Base-by-base conservation (phyloP, 148 eudicot species). In the Dysphania ambrosioides region DNA sequence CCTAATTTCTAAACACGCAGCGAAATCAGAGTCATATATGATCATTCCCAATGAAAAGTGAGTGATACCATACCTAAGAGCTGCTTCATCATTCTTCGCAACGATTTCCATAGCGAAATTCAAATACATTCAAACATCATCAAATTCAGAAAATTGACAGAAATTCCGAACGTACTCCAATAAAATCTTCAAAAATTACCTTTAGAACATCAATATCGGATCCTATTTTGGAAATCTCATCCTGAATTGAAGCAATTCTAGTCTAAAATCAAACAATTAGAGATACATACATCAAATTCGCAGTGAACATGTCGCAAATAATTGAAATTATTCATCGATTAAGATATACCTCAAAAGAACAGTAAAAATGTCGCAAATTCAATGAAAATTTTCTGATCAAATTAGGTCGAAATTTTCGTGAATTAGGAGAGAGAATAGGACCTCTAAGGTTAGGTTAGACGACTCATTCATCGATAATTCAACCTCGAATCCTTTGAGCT, bases 401-500 rank as follows among this genome's bases (percentile, higher is more conserved):
- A n/a, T n/a, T n/a, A n/a, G n/a, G n/a, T n/a, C n/a, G n/a, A n/a
- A n/a, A 18, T 49, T 29, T 56, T 5, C 18, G 12, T 32, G 40
- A 8, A 30, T 66, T 23, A 70, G 1, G 38, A 51, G 44, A 26
- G 68, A 73, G 78, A 75, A 70, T 1, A 15, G 59, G 64, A 87
- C 97, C 93, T 90, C 87, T 76, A 88, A 80, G 83, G 87, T 78
- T 80, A 84, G 90, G 36, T 85, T 78, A 2, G 89, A 86, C 80
- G 91, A 73, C 59, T 86, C 86, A 64, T 38, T 83, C 72, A 87
- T 86, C 29, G 93, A 87, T 42, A 88, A 70, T 85, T 90, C 88
- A 72, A 88, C 88, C 76, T 88, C 93, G 58, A 83, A 88, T 73
- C 93, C 95, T 70, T 79, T 88, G 44, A 90, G 72, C 81, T 89